Evolutionary conservation across 345 rosid genomes (phyloP).

Genomic region (Euclidium syriacum): DNA sequence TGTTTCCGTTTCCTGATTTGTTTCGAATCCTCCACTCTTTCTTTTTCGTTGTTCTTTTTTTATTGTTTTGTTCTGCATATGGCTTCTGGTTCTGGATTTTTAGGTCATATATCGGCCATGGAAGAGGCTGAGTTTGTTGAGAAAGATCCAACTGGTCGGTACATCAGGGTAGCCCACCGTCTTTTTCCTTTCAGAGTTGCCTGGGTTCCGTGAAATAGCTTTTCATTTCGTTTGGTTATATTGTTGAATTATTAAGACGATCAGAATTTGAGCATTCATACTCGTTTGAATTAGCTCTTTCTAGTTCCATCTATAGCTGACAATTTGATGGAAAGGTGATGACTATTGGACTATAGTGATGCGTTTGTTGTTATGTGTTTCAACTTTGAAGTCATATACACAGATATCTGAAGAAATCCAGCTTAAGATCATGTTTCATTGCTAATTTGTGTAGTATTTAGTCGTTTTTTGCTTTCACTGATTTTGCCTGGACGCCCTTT

Average conservation of each 20-base stretch:
- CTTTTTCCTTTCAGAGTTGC: neutral
- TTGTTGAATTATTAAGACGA: neutral
- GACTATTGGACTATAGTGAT: neutral
- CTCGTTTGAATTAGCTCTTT: neutral
- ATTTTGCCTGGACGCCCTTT: no score
- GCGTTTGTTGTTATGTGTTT: neutral
- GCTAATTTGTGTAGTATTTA: neutral
- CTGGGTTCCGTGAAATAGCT: neutral
- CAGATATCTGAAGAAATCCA: neutral
- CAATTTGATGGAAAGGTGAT: neutral
- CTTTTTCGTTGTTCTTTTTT: neutral
- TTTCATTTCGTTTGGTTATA: neutral
- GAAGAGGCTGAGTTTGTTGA: slow-evolving; percentile 47
- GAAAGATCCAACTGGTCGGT: slow-evolving; percentile 65
- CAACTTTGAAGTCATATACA: neutral
- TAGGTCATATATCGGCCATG: slow-evolving; percentile 20
- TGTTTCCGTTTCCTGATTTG: neutral
- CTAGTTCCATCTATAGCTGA: neutral
- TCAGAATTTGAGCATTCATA: neutral
- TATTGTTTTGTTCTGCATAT: slow-evolving; percentile 24
- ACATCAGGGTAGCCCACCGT: slow-evolving; percentile 42
- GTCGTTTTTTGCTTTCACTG: no score
- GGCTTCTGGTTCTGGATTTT: slow-evolving; percentile 32
- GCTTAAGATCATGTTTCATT: neutral
- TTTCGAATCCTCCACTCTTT: neutral